These are phyloP conservation scores for Pseudoturritis turrita DNA, from an alignment of 345 rosid genomes.

Conservation along the genomic window DNA sequence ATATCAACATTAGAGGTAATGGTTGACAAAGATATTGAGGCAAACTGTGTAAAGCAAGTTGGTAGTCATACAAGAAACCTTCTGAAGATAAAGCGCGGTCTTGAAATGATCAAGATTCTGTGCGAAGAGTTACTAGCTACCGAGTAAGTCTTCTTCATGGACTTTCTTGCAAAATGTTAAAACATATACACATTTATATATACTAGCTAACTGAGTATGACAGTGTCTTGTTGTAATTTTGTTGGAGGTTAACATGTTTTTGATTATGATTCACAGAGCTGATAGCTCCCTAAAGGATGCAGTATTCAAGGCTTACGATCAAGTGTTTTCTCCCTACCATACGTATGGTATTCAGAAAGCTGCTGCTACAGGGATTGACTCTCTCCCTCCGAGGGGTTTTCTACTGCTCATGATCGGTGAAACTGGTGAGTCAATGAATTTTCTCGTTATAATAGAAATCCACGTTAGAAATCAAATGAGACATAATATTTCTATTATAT, in stretches of 20 bases:
- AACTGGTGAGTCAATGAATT: conserved; percentile 49
- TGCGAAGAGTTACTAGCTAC: conserved; percentile 53
- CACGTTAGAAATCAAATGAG: too few relatives aligned
- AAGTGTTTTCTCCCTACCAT: conserved; percentile 77
- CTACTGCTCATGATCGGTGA: conserved; percentile 56
- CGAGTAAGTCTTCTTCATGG: conserved; percentile 42
- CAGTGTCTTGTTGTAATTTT: background rate
- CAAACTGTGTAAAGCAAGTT: conserved; percentile 39
- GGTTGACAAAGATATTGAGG: conserved; percentile 52
- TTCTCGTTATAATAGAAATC: too few relatives aligned
- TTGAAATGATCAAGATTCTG: conserved; percentile 70
- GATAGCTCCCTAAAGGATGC: conserved; percentile 56
- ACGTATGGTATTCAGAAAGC: conserved; percentile 76
- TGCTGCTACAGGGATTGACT: conserved; percentile 76
- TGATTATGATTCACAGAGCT: conserved; percentile 37
- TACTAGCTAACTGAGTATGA: background rate
- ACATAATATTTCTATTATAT: too few relatives aligned
- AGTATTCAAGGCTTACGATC: conserved; percentile 74
- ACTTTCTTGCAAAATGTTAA: background rate
- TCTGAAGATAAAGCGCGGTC: conserved; percentile 71
- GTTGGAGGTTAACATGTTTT: too few relatives aligned
- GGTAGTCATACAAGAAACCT: conserved; percentile 87
- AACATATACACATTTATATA: too few relatives aligned
- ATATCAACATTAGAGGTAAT: conserved; percentile 40
- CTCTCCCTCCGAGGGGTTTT: conserved; percentile 64